These are phyloP conservation scores for Salix arbutifolia DNA, from an alignment of 345 rosid genomes.

Conservation along the genomic window DNA sequence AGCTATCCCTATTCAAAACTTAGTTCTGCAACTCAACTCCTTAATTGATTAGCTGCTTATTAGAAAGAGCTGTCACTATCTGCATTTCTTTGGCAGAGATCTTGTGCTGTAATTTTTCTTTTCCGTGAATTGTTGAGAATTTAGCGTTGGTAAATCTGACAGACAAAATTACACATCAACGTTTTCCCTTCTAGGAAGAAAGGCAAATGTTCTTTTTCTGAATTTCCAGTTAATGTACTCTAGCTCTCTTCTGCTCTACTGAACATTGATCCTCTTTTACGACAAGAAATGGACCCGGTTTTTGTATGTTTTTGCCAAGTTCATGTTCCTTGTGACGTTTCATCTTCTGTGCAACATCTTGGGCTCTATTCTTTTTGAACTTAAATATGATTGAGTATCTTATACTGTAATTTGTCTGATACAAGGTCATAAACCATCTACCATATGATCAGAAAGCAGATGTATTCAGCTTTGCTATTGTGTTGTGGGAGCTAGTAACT, in stretches of 20 bases:
- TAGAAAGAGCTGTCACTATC: neutral
- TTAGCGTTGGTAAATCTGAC: neutral
- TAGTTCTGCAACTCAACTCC: neutral
- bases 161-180: neutral
- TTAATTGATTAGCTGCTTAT: neutral
- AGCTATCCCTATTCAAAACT: too few relatives aligned
- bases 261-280: neutral
- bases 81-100: neutral
- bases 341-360: neutral
- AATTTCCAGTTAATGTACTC: neutral
- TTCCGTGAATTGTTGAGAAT: neutral
- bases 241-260: neutral
- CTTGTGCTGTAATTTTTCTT: neutral
- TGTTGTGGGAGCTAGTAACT: conserved; percentile 72
- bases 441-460: conserved; percentile 73
- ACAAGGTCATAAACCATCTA: conserved; percentile 68
- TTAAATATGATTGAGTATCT: neutral
- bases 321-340: neutral
- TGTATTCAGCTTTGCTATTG: conserved; percentile 71
- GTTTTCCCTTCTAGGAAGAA: neutral
- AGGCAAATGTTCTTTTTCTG: neutral
- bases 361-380: neutral
- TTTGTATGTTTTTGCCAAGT: neutral
- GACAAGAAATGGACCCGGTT: neutral
- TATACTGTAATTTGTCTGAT: conserved; percentile 1